Evolutionary conservation across 495 filamentous ascomycete species (phyloP).

Genomic region (Bathelium albidoporum): DNA sequence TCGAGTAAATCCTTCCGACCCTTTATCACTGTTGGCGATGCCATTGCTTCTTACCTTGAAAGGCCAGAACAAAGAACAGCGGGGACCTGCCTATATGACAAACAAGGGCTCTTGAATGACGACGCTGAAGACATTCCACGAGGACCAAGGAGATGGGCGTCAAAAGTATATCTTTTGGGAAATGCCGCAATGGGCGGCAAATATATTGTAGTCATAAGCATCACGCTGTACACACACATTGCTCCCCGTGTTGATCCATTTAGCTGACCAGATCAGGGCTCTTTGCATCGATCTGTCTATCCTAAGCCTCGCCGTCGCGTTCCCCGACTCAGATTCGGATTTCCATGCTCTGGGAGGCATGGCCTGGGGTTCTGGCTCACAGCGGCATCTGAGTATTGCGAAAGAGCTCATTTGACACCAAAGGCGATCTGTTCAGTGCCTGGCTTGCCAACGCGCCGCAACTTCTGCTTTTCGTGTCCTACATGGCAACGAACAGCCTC

Average conservation of each 20-base stretch:
- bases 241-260: not conserved
- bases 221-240: too few species aligned
- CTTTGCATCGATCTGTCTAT: not conserved
- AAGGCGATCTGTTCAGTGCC: too few species aligned
- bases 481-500: too few species aligned
- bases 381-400: too few species aligned
- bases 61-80: conserved; percentile 9
- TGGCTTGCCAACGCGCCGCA: too few species aligned
- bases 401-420: too few species aligned
- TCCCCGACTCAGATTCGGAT: not conserved
- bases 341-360: not conserved
- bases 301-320: not conserved
- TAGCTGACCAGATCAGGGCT: not conserved
- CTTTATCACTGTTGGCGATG: conserved; percentile 45
- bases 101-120: not conserved
- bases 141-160: not conserved
- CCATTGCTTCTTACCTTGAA: conserved; percentile 39
- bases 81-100: conserved; percentile 7
- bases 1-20: conserved; percentile 20
- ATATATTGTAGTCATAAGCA: not conserved
- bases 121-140: not conserved
- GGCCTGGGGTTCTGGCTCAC: too few species aligned
- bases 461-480: too few species aligned
- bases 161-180: not conserved
- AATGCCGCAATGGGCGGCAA: not conserved